Evolutionary conservation across 106 monocot species (phyloP).

Genomic region (Chionographis japonica): DNA sequence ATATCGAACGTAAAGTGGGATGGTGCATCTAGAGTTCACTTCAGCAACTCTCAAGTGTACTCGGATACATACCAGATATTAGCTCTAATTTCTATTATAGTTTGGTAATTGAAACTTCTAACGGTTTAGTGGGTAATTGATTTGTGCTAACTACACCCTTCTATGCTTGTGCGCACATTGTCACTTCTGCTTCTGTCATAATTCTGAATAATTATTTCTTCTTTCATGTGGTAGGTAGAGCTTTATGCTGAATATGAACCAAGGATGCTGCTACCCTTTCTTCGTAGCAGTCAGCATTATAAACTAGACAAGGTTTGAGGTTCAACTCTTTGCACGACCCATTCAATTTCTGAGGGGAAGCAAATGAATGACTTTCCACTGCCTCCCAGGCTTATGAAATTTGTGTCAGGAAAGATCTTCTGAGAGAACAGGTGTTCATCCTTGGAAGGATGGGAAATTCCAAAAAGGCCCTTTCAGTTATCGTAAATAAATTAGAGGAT

Average conservation of each 20-base stretch:
- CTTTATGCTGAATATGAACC: slow-evolving; percentile 97
- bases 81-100: too few species aligned
- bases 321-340: slow-evolving; percentile 3
- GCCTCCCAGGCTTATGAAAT: slow-evolving; percentile 87
- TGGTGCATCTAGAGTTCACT: too few species aligned
- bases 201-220: neutral
- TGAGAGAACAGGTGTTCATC: slow-evolving; percentile 81
- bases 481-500: slow-evolving; percentile 87
- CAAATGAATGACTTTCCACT: neutral
- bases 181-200: neutral
- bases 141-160: too few species aligned
- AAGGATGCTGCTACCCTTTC: slow-evolving; percentile 81
- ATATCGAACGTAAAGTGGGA: too few species aligned
- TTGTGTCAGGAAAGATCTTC: slow-evolving; percentile 56
- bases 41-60: too few species aligned
- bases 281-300: slow-evolving; percentile 91
- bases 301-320: slow-evolving; percentile 80
- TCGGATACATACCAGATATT: too few species aligned
- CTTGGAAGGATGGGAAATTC: slow-evolving; percentile 96
- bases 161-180: neutral
- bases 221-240: slow-evolving; percentile 56
- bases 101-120: too few species aligned
- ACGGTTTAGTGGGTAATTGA: too few species aligned
- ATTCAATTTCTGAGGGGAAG: slow-evolving; percentile 1
- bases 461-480: slow-evolving; percentile 75